Conservation (phyloP, 2,329 filamentous ascomycete species). For the Fusarium sublunatum region DNA sequence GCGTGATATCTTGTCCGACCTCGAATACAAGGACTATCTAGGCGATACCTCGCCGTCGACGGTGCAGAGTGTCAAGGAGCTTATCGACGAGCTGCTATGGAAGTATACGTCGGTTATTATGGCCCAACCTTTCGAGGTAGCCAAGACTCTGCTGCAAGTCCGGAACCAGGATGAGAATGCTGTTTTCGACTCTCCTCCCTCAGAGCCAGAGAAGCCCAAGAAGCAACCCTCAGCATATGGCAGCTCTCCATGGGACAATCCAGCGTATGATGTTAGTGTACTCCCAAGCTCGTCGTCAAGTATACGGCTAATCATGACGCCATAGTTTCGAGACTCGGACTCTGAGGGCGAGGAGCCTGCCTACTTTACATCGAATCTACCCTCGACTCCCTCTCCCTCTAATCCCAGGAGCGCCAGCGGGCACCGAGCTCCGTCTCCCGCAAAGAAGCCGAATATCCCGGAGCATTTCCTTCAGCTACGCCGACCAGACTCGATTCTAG, state of each 20-base stretch:
- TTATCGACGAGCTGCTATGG: slow-evolving; percentile 88
- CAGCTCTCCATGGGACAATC: slow-evolving; percentile 41
- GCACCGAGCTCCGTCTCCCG: slow-evolving; percentile 49
- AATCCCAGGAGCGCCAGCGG: slow-evolving; percentile 49
- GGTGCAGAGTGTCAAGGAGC: slow-evolving; percentile 77
- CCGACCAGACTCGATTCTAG: slow-evolving; percentile 82
- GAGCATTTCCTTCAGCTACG: slow-evolving; percentile 76
- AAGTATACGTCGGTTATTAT: slow-evolving; percentile 91
- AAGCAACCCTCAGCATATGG: slow-evolving; percentile 50
- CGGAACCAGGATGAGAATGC: slow-evolving; percentile 66
- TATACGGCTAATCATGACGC: slow-evolving; percentile 40
- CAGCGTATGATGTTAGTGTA: slow-evolving; percentile 50
- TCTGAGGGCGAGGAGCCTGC: slow-evolving; percentile 81
- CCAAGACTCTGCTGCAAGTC: slow-evolving; percentile 91
- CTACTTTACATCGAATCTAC: slow-evolving; percentile 80
- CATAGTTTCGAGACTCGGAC: slow-evolving; percentile 65
- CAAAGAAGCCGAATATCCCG: slow-evolving; percentile 51
- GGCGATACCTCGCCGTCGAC: slow-evolving; percentile 79
- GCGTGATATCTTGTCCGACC: slow-evolving; percentile 86
- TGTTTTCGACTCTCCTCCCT: slow-evolving; percentile 35
- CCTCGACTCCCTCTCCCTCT: slow-evolving; percentile 65
- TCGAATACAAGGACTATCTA: slow-evolving; percentile 92
- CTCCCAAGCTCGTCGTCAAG: slow-evolving; percentile 4
- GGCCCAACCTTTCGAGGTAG: slow-evolving; percentile 96
- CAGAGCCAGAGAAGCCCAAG: slow-evolving; percentile 41